Percentiles rank a stretch among this genome's conserved stretches.
Evolutionary conservation across 2,329 filamentous ascomycete genomes (phyloP).

Genomic region (Monilinia aucupariae): DNA sequence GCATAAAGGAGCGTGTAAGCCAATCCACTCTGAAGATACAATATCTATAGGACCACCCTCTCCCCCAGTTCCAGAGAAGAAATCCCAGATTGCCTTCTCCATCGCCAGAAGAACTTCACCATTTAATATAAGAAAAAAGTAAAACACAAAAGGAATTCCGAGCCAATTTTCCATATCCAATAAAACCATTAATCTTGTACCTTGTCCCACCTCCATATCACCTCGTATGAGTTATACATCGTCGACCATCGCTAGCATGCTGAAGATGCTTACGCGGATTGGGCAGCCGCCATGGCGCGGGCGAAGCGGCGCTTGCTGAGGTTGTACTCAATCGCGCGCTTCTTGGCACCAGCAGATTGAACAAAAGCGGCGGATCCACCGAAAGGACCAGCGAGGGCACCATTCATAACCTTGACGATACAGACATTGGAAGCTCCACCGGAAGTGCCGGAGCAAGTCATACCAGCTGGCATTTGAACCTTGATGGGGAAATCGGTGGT

Average conservation of each 20-base stretch:
- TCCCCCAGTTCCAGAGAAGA: not conserved
- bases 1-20: not conserved
- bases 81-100: conserved; percentile 11
- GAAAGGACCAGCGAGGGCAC: conserved; percentile 57
- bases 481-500: conserved; percentile 60
- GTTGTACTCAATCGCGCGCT: conserved; percentile 55
- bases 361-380: conserved; percentile 63
- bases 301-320: conserved; percentile 36
- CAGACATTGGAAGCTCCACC: conserved; percentile 58
- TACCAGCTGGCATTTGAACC: conserved; percentile 61
- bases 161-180: not conserved
- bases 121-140: not conserved
- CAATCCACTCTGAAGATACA: conserved; percentile 8
- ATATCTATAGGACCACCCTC: conserved; percentile 3
- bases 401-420: conserved; percentile 59
- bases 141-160: conserved; percentile 10
- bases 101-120: not conserved
- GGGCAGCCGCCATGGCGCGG: conserved; percentile 23
- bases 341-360: conserved; percentile 51
- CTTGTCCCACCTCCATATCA: not conserved
- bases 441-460: conserved; percentile 57
- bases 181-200: conserved; percentile 6
- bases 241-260: not conserved
- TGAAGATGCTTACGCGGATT: conserved; percentile 23
- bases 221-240: not conserved